These are phyloP conservation scores for Halophytophthora batemanensis DNA, from an alignment of 352 stramenopile species.

Conservation along the genomic window DNA sequence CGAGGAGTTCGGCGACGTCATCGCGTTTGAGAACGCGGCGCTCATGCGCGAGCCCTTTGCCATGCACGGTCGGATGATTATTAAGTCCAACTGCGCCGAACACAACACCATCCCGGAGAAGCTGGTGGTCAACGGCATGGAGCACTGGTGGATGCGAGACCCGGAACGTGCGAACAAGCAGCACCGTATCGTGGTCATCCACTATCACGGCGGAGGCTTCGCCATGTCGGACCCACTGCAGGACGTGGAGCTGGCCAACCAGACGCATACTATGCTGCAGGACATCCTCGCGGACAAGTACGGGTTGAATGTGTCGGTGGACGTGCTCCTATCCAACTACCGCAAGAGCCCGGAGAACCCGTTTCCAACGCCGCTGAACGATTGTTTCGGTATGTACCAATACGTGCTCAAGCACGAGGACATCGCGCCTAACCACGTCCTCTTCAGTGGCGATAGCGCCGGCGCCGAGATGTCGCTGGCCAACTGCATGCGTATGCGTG, in stretches of 20 bases:
- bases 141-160: slow-evolving; percentile 29
- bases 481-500: slow-evolving; percentile 32
- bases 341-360: slow-evolving; percentile 43
- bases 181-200: slow-evolving; percentile 25
- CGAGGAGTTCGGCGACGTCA: slow-evolving; percentile 21
- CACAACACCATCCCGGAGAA: slow-evolving; percentile 15
- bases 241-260: too few relatives aligned
- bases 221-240: slow-evolving; percentile 35
- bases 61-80: slow-evolving; percentile 15
- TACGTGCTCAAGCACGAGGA: slow-evolving; percentile 32
- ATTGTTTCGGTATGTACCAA: slow-evolving; percentile 40
- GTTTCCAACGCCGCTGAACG: slow-evolving; percentile 36
- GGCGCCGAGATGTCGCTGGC: slow-evolving; percentile 41
- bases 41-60: slow-evolving; percentile 19
- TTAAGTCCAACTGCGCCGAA: slow-evolving; percentile 16
- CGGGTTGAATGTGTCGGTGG: slow-evolving; percentile 19
- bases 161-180: slow-evolving; percentile 8
- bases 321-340: slow-evolving; percentile 51
- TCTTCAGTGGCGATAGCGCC: slow-evolving; percentile 44
- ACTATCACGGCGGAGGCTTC: slow-evolving; percentile 51
- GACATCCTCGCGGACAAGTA: slow-evolving; percentile 3
- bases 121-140: slow-evolving; percentile 17
- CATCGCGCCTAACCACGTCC: slow-evolving; percentile 32
- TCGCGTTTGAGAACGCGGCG: slow-evolving; percentile 19
- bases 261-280: too few relatives aligned